Percentiles rank a stretch among this genome's conserved stretches.
phyloP scores from a whole-genome alignment of 2,329 filamentous ascomycete species.

The Pseudocercospora musae region DNA sequence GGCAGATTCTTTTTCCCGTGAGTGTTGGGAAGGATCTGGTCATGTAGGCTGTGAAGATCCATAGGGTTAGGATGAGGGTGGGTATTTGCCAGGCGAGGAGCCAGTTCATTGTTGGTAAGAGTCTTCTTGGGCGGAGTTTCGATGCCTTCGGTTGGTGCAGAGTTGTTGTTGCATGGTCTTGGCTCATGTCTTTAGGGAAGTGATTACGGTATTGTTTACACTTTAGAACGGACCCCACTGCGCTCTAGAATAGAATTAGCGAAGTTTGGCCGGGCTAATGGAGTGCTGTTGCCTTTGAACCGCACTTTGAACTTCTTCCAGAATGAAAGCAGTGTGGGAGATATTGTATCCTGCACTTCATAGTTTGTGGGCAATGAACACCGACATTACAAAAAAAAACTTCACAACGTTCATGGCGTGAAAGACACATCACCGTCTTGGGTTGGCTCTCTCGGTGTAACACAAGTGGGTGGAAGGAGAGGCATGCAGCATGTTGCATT shows the following conservation, averaged over 20 bases:
- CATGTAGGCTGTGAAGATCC: conserved; percentile 48
- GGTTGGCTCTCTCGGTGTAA: no score
- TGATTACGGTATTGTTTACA: not conserved
- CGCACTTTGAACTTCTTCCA: not conserved
- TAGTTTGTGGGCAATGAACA: no score
- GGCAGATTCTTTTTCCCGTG: conserved; percentile 78
- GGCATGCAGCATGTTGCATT: not conserved
- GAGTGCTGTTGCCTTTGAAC: not conserved
- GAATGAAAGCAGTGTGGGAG: not conserved
- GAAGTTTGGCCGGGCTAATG: not conserved
- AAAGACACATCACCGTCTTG: not conserved
- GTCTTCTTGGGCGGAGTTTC: not conserved
- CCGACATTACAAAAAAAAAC: no score
- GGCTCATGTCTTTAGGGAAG: not conserved
- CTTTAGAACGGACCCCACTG: not conserved
- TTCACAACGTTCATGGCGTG: not conserved
- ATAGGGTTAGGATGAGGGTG: conserved; percentile 42
- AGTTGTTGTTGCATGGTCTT: conserved; percentile 8
- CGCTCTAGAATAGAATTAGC: not conserved
- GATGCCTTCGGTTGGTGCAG: not conserved
- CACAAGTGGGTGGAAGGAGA: not conserved
- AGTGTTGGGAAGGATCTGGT: conserved; percentile 60
- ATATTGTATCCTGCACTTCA: not conserved
- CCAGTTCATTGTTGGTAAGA: conserved; percentile 39
- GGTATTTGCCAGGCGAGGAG: conserved; percentile 39